Evolutionary conservation across 73 alveolate species (phyloP).

Genomic region (Paramecium pentaurelia): DNA sequence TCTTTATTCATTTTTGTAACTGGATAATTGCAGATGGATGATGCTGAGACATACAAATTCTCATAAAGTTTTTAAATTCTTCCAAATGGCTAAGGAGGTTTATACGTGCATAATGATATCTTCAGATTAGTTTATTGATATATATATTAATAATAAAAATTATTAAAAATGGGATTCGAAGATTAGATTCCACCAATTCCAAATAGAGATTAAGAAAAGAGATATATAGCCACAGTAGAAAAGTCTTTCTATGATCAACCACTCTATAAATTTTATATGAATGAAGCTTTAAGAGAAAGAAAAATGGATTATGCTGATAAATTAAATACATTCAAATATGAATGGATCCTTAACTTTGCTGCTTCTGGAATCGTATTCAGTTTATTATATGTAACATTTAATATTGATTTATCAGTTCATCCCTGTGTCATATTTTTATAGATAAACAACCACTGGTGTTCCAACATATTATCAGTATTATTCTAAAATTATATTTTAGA

Average conservation of each 20-base stretch:
- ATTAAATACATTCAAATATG: background rate
- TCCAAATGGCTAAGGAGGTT: conserved; percentile 52
- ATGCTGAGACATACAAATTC: conserved; percentile 40
- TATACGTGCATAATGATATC: conserved; percentile 44
- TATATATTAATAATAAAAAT: background rate
- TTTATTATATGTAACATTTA: background rate
- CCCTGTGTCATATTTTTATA: conserved; percentile 16
- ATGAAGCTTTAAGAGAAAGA: conserved; percentile 42
- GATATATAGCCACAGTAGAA: background rate
- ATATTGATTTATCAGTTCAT: background rate
- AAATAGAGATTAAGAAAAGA: conserved; percentile 7
- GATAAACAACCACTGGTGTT: background rate
- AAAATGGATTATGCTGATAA: conserved; percentile 41
- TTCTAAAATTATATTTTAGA: background rate
- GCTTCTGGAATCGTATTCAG: background rate
- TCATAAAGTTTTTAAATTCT: conserved; percentile 10
- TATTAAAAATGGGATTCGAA: conserved; percentile 41
- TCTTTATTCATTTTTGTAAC: conserved; percentile 22
- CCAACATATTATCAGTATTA: background rate
- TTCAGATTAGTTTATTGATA: conserved; percentile 48
- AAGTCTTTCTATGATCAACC: conserved; percentile 20
- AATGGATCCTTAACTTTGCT: conserved; percentile 12
- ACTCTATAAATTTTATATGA: conserved; percentile 37
- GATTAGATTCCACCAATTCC: conserved; percentile 35
- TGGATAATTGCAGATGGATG: conserved; percentile 36